phyloP scores from a whole-genome alignment of 2,329 filamentous ascomycete species.

The Colletotrichum cuscutae region DNA sequence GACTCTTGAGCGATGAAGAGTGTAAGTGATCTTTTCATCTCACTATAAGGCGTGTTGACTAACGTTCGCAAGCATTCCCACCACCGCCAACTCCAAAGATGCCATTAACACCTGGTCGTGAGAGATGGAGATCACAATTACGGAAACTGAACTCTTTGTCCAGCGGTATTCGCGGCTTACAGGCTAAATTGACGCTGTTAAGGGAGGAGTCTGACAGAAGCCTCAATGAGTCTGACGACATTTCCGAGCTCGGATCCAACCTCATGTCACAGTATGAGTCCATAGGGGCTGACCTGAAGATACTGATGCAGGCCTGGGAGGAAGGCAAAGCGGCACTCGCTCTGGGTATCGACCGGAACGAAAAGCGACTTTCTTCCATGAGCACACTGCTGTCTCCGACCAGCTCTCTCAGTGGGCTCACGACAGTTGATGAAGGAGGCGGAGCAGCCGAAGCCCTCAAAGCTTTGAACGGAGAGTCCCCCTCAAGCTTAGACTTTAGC shows the following conservation, averaged over 20 bases:
- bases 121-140: constrained; percentile 87
- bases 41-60: background rate
- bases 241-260: constrained; percentile 79
- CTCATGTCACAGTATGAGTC: constrained; percentile 94
- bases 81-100: constrained; percentile 66
- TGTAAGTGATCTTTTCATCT: constrained; percentile 59
- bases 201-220: constrained; percentile 88
- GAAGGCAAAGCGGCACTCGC: constrained; percentile 85
- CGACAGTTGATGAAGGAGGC: constrained; percentile 66
- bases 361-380: constrained; percentile 74
- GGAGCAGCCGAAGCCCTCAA: constrained; percentile 53
- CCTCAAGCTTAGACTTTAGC: constrained; percentile 60
- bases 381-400: constrained; percentile 68
- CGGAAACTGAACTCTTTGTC: constrained; percentile 90
- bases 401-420: constrained; percentile 74
- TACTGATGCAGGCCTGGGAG: constrained; percentile 86
- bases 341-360: constrained; percentile 83
- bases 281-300: constrained; percentile 86
- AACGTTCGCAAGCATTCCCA: constrained; percentile 57
- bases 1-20: constrained; percentile 82
- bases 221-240: constrained; percentile 77
- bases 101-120: constrained; percentile 77
- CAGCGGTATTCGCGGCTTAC: constrained; percentile 88
- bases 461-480: constrained; percentile 80
- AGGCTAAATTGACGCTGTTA: constrained; percentile 93